Percentiles rank a stretch among this genome's conserved stretches.
Evolutionary conservation across 306 rosid genomes (phyloP).

Genomic region (Vigna unguiculata): DNA sequence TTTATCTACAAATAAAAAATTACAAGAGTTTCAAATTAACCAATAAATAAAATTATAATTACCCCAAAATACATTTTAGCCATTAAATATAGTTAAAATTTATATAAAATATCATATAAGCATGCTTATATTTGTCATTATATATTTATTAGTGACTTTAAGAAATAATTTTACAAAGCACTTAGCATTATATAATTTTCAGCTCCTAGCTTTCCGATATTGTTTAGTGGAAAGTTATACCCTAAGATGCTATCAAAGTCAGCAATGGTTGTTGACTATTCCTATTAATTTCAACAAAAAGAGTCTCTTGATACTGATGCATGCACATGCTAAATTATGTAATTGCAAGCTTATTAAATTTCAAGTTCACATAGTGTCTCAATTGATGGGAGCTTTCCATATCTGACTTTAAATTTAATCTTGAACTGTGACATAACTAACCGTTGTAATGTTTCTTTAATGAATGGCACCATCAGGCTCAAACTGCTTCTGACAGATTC

Average conservation of each 20-base stretch:
- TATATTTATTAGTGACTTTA: too few relatives aligned
- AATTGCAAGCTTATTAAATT: slow-evolving; percentile 34
- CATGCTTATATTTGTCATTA: too few relatives aligned
- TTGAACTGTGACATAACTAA: slow-evolving; percentile 29
- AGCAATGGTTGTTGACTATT: slow-evolving; percentile 16
- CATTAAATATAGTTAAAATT: too few relatives aligned
- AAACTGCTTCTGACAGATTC: slow-evolving; percentile 47
- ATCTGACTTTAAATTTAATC: slow-evolving; percentile 25
- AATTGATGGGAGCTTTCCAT: slow-evolving; percentile 31
- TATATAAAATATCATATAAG: too few relatives aligned
- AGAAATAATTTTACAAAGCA: too few relatives aligned
- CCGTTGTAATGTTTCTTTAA: slow-evolving; percentile 29
- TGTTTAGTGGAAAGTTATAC: slow-evolving; percentile 28
- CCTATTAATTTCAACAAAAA: slow-evolving; percentile 3
- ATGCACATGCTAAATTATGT: slow-evolving; percentile 26
- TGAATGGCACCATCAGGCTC: slow-evolving; percentile 59
- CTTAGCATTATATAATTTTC: too few relatives aligned
- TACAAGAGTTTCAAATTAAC: too few relatives aligned
- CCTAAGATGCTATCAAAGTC: slow-evolving; percentile 22
- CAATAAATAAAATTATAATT: too few relatives aligned
- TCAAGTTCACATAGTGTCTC: slow-evolving; percentile 16
- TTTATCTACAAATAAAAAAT: too few relatives aligned
- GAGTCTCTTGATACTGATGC: slow-evolving; percentile 29
- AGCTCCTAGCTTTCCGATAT: too few relatives aligned
- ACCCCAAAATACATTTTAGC: too few relatives aligned